phyloP scores from a whole-genome alignment of 179 eudicot species.

The Silene noctiflora region DNA sequence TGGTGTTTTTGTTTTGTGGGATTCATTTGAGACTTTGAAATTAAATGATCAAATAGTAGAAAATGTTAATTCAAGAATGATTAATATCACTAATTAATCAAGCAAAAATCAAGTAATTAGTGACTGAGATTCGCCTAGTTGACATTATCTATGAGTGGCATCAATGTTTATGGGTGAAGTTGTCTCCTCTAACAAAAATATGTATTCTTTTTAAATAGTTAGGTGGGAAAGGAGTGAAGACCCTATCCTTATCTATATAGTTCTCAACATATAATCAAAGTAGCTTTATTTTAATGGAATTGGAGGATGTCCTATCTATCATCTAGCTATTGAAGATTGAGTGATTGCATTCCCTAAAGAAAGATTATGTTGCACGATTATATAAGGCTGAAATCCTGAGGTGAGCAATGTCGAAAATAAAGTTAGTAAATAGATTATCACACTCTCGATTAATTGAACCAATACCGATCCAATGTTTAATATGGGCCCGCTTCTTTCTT shows the following conservation, averaged over 20 bases:
- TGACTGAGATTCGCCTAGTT: neutral
- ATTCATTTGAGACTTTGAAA: neutral
- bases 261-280: neutral
- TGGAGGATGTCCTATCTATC: neutral
- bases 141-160: slow-evolving; percentile 1
- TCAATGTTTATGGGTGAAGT: slow-evolving; percentile 6
- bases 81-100: neutral
- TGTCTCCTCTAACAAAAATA: neutral
- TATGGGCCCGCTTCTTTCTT: neutral
- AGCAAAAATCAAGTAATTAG: neutral
- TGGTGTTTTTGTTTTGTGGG: slow-evolving; percentile 2
- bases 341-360: neutral
- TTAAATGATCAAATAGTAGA: neutral
- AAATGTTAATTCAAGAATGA: neutral
- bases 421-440: neutral
- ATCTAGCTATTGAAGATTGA: neutral
- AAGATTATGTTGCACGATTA: neutral
- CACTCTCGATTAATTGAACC: neutral
- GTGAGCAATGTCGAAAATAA: neutral
- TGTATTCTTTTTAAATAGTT: neutral
- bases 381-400: neutral
- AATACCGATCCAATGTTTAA: neutral
- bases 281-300: slow-evolving; percentile 1
- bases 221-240: neutral
- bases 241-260: slow-evolving; percentile 11